Base-by-base conservation (phyloP, 2,329 filamentous ascomycete genomes). In the Verticillium zaregamsianum region DNA sequence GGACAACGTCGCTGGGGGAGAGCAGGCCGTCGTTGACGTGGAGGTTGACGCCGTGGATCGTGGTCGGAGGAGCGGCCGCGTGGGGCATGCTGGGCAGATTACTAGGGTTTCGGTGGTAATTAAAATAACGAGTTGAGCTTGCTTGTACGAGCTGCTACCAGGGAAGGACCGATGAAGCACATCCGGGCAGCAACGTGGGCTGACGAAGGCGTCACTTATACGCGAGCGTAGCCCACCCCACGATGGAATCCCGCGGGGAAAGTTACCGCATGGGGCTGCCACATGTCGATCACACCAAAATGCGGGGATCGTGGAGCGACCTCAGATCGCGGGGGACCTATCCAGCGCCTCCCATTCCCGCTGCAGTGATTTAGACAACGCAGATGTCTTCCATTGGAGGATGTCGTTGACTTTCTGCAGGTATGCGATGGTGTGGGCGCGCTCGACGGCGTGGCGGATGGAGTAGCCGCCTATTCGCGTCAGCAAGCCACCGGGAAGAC, bases 1-100 rank as follows among this genome's bases (percentile, higher is more conserved):
- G 69, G 0, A 72, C 72, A 2, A 80, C 74, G 62, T 82, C 79
- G 7, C 73, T 70, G 5, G 78, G 73, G n/a, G 70, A 71, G 11
- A 85, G 74, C 6, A 76, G 76, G 0, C 70, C 71, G 37, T 73
- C 72, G 33, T 71, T 74, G 58, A 74, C 72, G 52, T 66, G 65
- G 12, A 71, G 62, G 7, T 69, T 55, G 20, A 63, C 62, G 20
- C 62, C 59, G 25, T 55, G 31, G 54, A 63, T 61, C 0, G 62
- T 63, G 11, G 33, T 35, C 33, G 14, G 4, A 3, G 33, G 33
- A 2, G 33, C 3, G 2, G 3, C 9, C 3, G 33, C 33, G 33
- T 35, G 33, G 9, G 33, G 33, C 33, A 35, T 35, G 33, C 0
- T 2, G 33, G 3, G 9, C 14, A 14, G 33, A 14, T 35, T 3